phyloP scores from a whole-genome alignment of 768 basidiomycete species.

The Suillus placidus region DNA sequence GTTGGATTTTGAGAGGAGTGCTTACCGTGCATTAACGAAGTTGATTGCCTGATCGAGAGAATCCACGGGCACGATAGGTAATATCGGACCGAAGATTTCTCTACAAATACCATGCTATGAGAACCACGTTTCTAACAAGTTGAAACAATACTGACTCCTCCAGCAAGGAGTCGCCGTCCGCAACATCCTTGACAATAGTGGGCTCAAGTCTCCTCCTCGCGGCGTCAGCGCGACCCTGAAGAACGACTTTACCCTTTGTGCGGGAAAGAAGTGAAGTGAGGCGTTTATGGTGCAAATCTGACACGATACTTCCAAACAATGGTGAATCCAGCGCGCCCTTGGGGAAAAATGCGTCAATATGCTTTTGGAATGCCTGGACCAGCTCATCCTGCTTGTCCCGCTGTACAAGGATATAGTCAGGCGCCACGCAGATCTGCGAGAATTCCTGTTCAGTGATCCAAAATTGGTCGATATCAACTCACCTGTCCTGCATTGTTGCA shows the following conservation, averaged over 20 bases:
- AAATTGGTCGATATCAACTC: conserved; percentile 6
- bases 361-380: conserved; percentile 44
- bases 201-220: conserved; percentile 53
- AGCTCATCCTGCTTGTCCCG: conserved; percentile 49
- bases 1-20: background rate
- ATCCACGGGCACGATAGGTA: conserved; percentile 64
- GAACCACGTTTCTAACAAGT: too few species aligned
- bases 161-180: conserved; percentile 57
- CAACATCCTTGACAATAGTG: conserved; percentile 60
- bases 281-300: conserved; percentile 54
- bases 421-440: conserved; percentile 41
- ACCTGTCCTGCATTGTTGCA: conserved; percentile 67
- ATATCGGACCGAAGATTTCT: conserved; percentile 74
- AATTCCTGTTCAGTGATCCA: background rate
- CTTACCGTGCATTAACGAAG: conserved; percentile 56
- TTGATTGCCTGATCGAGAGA: conserved; percentile 56
- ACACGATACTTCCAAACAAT: conserved; percentile 55
- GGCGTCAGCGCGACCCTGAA: conserved; percentile 39
- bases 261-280: conserved; percentile 52
- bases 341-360: conserved; percentile 54
- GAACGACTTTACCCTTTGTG: conserved; percentile 58
- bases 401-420: conserved; percentile 49
- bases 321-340: conserved; percentile 48
- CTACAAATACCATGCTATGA: conserved; percentile 33
- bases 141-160: conserved; percentile 47